These are phyloP conservation scores for Eucalyptus polybractea DNA, from an alignment of 345 rosid genomes.

Conservation along the genomic window DNA sequence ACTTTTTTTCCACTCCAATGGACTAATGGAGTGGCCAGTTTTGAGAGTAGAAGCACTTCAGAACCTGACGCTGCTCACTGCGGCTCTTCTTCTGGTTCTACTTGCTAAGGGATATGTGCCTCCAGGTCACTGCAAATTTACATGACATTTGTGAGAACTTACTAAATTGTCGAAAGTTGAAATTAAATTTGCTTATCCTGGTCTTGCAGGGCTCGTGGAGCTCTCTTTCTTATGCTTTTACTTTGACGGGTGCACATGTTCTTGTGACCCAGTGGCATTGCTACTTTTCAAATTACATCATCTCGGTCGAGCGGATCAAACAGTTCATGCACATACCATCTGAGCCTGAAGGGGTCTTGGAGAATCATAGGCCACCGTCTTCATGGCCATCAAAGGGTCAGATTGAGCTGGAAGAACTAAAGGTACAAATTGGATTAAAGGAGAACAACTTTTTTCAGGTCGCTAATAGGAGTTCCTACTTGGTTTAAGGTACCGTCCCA, in stretches of 20 bases:
- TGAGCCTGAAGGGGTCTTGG: constrained; percentile 52
- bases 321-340: constrained; percentile 52
- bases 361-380: constrained; percentile 41
- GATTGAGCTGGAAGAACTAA: constrained; percentile 52
- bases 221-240: constrained; percentile 66
- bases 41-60: constrained; percentile 59
- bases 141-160: not conserved
- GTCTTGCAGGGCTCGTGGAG: constrained; percentile 58
- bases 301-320: constrained; percentile 65
- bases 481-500: constrained; percentile 44
- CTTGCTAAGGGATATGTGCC: constrained; percentile 51
- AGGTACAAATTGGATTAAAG: constrained; percentile 9
- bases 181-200: not conserved
- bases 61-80: constrained; percentile 54
- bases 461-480: not conserved
- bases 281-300: constrained; percentile 47
- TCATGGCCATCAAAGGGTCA: constrained; percentile 64
- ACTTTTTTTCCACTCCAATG: constrained; percentile 68
- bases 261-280: constrained; percentile 48
- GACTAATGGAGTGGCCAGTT: constrained; percentile 69
- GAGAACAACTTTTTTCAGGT: not conserved
- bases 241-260: constrained; percentile 39
- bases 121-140: constrained; percentile 22
- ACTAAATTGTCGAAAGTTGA: not conserved
- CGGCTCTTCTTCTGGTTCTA: constrained; percentile 58